phyloP scores from a whole-genome alignment of 2,329 filamentous ascomycete genomes.

The Neocucurbitaria cava region DNA sequence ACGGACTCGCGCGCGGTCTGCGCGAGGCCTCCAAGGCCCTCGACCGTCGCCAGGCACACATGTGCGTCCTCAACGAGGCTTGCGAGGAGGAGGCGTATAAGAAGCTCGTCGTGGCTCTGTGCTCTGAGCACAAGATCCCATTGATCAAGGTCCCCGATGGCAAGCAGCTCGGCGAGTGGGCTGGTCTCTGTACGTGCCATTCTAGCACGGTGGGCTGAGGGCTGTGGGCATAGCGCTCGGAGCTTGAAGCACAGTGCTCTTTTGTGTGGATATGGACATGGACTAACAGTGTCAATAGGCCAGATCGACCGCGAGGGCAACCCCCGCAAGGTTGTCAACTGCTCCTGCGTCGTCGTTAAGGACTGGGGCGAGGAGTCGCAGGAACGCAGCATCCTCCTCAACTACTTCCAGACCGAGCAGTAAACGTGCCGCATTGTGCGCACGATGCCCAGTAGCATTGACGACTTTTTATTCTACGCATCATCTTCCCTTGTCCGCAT shows the following conservation, averaged over 20 bases:
- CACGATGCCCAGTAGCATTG: conserved; percentile 9
- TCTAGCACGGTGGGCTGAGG: background rate
- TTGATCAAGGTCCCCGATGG: conserved; percentile 99
- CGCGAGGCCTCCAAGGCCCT: conserved; percentile 99
- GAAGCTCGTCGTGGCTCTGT: conserved; percentile 98
- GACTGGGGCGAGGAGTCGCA: conserved; percentile 99
- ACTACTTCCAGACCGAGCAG: conserved; percentile 97
- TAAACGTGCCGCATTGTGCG: conserved; percentile 43
- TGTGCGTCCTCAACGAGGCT: conserved; percentile 99
- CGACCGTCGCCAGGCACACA: conserved; percentile 97
- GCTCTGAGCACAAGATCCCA: conserved; percentile 99
- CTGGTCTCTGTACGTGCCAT: conserved; percentile 87
- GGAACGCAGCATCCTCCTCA: conserved; percentile 98
- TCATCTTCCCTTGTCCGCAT: conserved; percentile 22
- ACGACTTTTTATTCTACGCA: conserved; percentile 10
- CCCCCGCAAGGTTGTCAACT: conserved; percentile 99
- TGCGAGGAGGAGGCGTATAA: conserved; percentile 99
- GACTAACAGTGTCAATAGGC: conserved; percentile 62
- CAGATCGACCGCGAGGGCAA: conserved; percentile 99
- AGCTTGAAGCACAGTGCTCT: background rate
- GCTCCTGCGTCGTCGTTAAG: conserved; percentile 99
- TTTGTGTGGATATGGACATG: background rate
- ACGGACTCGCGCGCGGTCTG: conserved; percentile 97
- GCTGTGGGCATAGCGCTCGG: conserved; percentile 1
- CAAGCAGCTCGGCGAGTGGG: conserved; percentile 99